Percentiles rank a stretch among this genome's conserved stretches.
phyloP scores from a whole-genome alignment of 164 flowering plant genomes.

The Magnolia sinica region DNA sequence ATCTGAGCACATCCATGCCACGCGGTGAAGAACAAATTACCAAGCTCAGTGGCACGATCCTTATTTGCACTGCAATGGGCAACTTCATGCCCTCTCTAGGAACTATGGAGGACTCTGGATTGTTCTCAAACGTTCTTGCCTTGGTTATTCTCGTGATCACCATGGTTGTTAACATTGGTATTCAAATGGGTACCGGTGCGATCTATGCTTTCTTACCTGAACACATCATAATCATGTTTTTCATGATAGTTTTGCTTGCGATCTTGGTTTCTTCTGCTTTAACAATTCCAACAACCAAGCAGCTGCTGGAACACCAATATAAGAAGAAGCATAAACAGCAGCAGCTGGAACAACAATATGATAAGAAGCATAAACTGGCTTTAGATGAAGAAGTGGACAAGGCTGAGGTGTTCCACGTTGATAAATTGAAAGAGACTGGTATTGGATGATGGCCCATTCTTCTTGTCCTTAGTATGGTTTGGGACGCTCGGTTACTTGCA shows the following conservation, averaged over 20 bases:
- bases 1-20: constrained; percentile 63
- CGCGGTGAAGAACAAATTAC: constrained; percentile 47
- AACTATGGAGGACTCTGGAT: constrained; percentile 36
- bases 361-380: background rate
- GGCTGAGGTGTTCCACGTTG: background rate
- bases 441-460: constrained; percentile 61
- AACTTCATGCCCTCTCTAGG: constrained; percentile 68
- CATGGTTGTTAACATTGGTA: constrained; percentile 42
- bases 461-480: constrained; percentile 51
- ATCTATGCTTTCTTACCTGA: constrained; percentile 45
- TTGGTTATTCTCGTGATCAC: constrained; percentile 55
- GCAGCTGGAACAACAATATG: constrained; percentile 31
- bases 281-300: constrained; percentile 26
- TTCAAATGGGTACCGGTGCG: constrained; percentile 52
- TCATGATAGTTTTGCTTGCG: constrained; percentile 29
- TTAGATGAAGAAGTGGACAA: background rate
- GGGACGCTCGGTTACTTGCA: constrained; percentile 44
- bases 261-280: constrained; percentile 7
- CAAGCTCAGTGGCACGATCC: constrained; percentile 51
- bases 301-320: constrained; percentile 30
- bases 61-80: constrained; percentile 51
- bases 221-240: constrained; percentile 33
- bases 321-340: background rate
- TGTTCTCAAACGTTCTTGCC: constrained; percentile 45
- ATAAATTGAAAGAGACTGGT: constrained; percentile 30